Evolutionary conservation across 2,329 filamentous ascomycete species (phyloP).

Genomic region (Aspergillus ustus): DNA sequence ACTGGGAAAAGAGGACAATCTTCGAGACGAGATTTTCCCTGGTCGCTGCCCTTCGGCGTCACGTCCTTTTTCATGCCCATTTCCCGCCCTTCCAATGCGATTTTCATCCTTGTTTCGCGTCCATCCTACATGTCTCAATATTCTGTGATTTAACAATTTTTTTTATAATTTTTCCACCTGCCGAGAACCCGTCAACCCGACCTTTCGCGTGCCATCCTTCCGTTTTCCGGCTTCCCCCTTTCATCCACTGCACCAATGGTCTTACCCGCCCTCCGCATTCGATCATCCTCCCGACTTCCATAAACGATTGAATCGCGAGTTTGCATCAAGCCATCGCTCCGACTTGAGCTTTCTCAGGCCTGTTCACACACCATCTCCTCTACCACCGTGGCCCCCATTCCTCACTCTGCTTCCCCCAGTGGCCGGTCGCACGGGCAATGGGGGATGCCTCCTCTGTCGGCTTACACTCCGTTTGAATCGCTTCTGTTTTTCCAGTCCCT

Average conservation of each 20-base stretch:
- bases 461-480: slow-evolving; percentile 84
- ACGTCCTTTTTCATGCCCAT: slow-evolving; percentile 9
- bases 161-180: slow-evolving; percentile 1
- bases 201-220: slow-evolving; percentile 12
- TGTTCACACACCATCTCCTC: slow-evolving; percentile 7
- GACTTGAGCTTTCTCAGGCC: background rate
- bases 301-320: slow-evolving; percentile 10
- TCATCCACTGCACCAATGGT: slow-evolving; percentile 30
- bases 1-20: background rate
- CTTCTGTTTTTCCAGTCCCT: slow-evolving; percentile 84
- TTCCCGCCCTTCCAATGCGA: slow-evolving; percentile 3
- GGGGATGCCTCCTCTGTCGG: slow-evolving; percentile 64
- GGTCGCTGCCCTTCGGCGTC: slow-evolving; percentile 14
- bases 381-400: slow-evolving; percentile 45
- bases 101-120: slow-evolving; percentile 8
- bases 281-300: slow-evolving; percentile 13
- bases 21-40: slow-evolving; percentile 12
- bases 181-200: slow-evolving; percentile 15
- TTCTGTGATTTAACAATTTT: slow-evolving; percentile 8
- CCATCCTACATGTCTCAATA: background rate
- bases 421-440: slow-evolving; percentile 47
- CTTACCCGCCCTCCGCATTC: slow-evolving; percentile 25
- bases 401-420: slow-evolving; percentile 38
- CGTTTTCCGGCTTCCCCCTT: slow-evolving; percentile 18
- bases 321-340: background rate